phyloP scores from a whole-genome alignment of 75 land plant species.

The Chamaecyparis obtusa region DNA sequence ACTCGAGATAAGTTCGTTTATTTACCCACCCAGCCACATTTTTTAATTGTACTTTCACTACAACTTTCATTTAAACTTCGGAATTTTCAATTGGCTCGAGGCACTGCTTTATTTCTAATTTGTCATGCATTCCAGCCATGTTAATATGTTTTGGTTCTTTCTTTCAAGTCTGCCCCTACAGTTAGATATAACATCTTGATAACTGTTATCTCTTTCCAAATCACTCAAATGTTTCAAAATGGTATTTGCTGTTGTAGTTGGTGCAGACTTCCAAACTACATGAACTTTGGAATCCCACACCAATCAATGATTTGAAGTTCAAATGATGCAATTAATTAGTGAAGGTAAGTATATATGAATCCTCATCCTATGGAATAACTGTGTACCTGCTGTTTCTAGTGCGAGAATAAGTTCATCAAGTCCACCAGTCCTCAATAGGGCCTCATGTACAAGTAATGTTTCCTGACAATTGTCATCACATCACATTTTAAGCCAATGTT shows the following conservation, averaged over 20 bases:
- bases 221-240: background rate
- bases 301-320: background rate
- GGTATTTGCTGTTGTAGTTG: background rate
- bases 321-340: background rate
- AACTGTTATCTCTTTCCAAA: background rate
- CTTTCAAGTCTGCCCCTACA: background rate
- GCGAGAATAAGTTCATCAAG: constrained; percentile 55
- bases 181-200: constrained; percentile 4
- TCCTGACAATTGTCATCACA: constrained; percentile 51
- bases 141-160: background rate
- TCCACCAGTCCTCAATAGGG: constrained; percentile 43
- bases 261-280: no score
- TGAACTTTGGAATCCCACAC: no score
- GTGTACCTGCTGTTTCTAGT: constrained; percentile 59
- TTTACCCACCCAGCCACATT: background rate
- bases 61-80: background rate
- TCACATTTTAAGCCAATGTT: background rate
- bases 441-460: constrained; percentile 90
- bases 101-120: background rate
- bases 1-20: background rate
- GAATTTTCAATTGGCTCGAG: background rate
- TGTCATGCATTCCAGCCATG: background rate
- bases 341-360: background rate
- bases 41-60: background rate
- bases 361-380: background rate